Conservation (phyloP, 2,329 filamentous ascomycete genomes). For the Microcyclospora pomicola region DNA sequence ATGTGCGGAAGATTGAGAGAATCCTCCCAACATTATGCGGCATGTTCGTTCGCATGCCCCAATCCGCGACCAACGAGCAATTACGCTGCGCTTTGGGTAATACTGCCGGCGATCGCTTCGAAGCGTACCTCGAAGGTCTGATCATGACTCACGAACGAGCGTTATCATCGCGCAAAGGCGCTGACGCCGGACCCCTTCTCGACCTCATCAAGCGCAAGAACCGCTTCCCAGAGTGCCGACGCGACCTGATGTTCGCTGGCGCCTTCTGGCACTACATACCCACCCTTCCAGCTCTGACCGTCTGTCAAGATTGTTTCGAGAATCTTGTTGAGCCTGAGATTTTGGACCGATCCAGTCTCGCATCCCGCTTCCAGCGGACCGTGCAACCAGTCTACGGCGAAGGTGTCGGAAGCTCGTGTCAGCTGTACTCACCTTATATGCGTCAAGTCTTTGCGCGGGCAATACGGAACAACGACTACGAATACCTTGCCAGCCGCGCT, state of each 20-base stretch:
- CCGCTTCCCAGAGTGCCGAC: constrained; percentile 47
- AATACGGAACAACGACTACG: constrained; percentile 51
- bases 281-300: constrained; percentile 55
- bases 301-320: constrained; percentile 78
- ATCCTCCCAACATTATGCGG: constrained; percentile 60
- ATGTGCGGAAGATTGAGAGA: constrained; percentile 56
- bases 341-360: constrained; percentile 33
- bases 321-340: constrained; percentile 61
- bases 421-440: constrained; percentile 73
- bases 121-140: constrained; percentile 42
- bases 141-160: constrained; percentile 38
- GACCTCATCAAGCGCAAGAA: constrained; percentile 48
- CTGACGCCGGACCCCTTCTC: constrained; percentile 48
- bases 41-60: constrained; percentile 41
- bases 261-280: constrained; percentile 67
- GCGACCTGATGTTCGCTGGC: constrained; percentile 45
- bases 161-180: constrained; percentile 23
- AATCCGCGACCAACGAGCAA: constrained; percentile 33
- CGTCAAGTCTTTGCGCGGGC: constrained; percentile 55
- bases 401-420: constrained; percentile 45
- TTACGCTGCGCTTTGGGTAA: constrained; percentile 55
- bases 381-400: constrained; percentile 41
- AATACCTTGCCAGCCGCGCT: constrained; percentile 49
- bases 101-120: constrained; percentile 43
- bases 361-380: constrained; percentile 50